Conservation (phyloP, 495 filamentous ascomycete genomes). For the Neurospora sp. region DNA sequence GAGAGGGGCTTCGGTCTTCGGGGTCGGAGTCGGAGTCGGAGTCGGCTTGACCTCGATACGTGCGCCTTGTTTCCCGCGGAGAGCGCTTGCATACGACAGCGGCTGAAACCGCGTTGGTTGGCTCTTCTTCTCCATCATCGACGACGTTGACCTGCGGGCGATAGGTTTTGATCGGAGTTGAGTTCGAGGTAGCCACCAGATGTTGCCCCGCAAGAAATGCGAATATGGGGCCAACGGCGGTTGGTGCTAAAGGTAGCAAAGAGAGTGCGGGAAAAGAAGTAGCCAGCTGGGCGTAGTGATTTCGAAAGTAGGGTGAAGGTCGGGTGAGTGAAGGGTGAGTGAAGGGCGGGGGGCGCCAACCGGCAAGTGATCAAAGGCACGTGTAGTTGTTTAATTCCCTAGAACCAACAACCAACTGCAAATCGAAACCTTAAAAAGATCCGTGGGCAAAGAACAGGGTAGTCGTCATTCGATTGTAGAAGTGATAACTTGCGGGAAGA, state of each 20-base stretch:
- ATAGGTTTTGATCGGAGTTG: not conserved
- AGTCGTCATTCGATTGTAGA: not conserved
- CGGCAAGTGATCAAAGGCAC: not conserved
- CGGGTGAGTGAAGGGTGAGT: not conserved
- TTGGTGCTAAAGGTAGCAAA: not conserved
- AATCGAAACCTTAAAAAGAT: not conserved
- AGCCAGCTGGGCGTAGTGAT: not conserved
- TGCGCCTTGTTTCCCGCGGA: not conserved
- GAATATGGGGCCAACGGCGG: not conserved
- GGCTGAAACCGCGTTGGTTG: not conserved
- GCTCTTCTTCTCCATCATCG: not conserved
- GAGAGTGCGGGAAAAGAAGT: not conserved
- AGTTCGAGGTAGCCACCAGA: not conserved
- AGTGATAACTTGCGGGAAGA: not conserved
- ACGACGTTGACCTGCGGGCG: not conserved
- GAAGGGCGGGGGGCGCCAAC: not conserved
- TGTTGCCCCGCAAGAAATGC: not conserved
- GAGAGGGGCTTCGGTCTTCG: not conserved
- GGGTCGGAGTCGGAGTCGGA: not conserved
- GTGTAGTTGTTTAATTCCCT: not conserved
- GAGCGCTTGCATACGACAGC: not conserved
- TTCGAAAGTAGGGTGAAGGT: not conserved
- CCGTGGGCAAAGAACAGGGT: not conserved
- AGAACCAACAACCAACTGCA: not conserved
- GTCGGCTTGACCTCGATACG: not conserved